These are phyloP conservation scores for Elsinoe ampelina DNA, from an alignment of 2,329 filamentous ascomycete species.

Conservation along the genomic window DNA sequence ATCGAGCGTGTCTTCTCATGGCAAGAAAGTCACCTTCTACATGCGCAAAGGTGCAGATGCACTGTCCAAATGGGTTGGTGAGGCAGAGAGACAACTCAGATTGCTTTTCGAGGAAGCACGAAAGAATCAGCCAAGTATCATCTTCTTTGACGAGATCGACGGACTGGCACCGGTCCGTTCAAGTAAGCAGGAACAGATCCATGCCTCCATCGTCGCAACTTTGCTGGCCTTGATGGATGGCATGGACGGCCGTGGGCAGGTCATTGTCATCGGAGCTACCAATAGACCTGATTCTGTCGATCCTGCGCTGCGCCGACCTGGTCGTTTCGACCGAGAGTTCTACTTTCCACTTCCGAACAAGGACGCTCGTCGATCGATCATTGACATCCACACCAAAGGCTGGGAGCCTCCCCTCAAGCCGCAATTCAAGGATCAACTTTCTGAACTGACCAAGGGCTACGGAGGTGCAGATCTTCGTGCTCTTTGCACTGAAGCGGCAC, in stretches of 20 bases:
- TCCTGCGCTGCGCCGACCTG: constrained; percentile 84
- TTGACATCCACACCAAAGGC: constrained; percentile 90
- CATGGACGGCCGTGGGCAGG: constrained; percentile 96
- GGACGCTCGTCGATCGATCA: constrained; percentile 70
- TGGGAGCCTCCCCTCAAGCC: constrained; percentile 72
- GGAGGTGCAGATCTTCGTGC: constrained; percentile 91
- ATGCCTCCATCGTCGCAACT: constrained; percentile 93
- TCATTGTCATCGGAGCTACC: constrained; percentile 97
- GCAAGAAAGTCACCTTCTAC: constrained; percentile 94
- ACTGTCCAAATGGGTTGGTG: constrained; percentile 96
- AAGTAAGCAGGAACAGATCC: constrained; percentile 97
- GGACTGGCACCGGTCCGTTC: constrained; percentile 90
- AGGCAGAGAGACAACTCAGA: constrained; percentile 89
- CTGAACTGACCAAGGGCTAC: constrained; percentile 87
- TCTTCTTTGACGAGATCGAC: constrained; percentile 99
- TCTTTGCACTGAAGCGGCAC: constrained; percentile 86
- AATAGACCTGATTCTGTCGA: constrained; percentile 96
- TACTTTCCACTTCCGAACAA: constrained; percentile 89
- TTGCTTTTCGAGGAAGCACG: constrained; percentile 91
- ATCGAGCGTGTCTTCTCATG: constrained; percentile 78
- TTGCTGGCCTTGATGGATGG: constrained; percentile 92
- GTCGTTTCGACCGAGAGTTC: constrained; percentile 93
- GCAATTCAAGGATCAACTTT: constrained; percentile 72
- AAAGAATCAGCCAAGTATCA: constrained; percentile 94
- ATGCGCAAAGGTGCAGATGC: constrained; percentile 99